A percentile compares a stretch with the other conserved stretches of the same genome.
Evolutionary conservation across 306 rosid species (phyloP).

Genomic region (Rubus idaeus): DNA sequence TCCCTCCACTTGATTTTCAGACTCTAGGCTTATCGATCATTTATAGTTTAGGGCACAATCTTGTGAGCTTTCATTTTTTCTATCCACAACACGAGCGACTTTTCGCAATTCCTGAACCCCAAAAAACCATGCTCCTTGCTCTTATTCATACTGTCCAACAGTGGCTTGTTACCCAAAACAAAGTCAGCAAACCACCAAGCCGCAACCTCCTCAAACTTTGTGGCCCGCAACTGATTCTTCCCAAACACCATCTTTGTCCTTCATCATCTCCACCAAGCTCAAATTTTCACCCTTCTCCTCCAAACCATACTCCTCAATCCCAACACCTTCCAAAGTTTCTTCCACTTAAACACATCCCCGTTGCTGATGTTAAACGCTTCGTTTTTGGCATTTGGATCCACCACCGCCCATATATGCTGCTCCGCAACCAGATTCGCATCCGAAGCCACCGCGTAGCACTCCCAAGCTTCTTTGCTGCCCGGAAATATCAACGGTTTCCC

Average conservation of each 20-base stretch:
- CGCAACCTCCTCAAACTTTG: slow-evolving; percentile 49
- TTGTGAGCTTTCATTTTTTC: slow-evolving; percentile 50
- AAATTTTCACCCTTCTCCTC: slow-evolving; percentile 30
- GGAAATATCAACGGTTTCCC: slow-evolving; percentile 55
- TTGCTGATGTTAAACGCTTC: slow-evolving; percentile 62
- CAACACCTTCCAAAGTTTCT: slow-evolving; percentile 66
- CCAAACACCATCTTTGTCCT: slow-evolving; percentile 52
- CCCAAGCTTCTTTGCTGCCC: slow-evolving; percentile 49
- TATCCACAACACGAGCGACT: slow-evolving; percentile 50
- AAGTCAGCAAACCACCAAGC: slow-evolving; percentile 53
- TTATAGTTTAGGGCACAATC: slow-evolving; percentile 42
- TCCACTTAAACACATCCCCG: slow-evolving; percentile 69
- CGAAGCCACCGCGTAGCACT: slow-evolving; percentile 35
- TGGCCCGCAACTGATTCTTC: slow-evolving; percentile 44
- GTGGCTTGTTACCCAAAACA: neutral
- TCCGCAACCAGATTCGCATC: too few relatives aligned
- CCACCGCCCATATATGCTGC: slow-evolving; percentile 79
- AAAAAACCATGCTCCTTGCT: slow-evolving; percentile 61
- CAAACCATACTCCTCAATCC: slow-evolving; percentile 56
- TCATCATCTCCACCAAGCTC: slow-evolving; percentile 48
- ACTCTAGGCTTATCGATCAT: slow-evolving; percentile 31
- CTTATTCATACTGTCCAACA: slow-evolving; percentile 56
- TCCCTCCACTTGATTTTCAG: too few relatives aligned
- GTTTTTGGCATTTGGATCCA: slow-evolving; percentile 60
- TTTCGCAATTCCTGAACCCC: slow-evolving; percentile 64